A percentile compares a stretch with the other conserved stretches of the same genome.
Evolutionary conservation across 2,329 filamentous ascomycete species (phyloP).

Genomic region (Epichloe uncinata): DNA sequence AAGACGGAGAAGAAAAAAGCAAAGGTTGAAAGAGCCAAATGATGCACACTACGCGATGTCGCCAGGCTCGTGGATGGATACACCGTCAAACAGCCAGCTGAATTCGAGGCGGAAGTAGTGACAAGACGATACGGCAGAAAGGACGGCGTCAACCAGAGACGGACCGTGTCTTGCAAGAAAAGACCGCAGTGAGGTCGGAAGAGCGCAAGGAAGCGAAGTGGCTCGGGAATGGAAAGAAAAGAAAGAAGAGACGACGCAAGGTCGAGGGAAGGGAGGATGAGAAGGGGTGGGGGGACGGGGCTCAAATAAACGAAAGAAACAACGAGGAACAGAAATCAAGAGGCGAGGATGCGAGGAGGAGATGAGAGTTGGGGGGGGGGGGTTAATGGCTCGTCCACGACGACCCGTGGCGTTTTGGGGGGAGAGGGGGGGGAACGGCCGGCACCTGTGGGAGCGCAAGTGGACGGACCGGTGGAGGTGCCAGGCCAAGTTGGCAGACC

Average conservation of each 20-base stretch:
- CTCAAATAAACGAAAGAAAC: conserved; percentile 11
- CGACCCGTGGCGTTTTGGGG: conserved; percentile 7
- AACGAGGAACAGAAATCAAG: conserved; percentile 7
- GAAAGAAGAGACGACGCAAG: conserved; percentile 13
- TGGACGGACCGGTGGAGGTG: neutral
- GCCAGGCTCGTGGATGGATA: conserved; percentile 3
- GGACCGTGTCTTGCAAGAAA: conserved; percentile 5
- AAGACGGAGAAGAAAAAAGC: conserved; percentile 1
- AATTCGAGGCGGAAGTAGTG: conserved; percentile 6
- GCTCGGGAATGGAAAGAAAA: conserved; percentile 17
- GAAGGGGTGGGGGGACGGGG: conserved; percentile 10
- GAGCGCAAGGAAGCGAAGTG: conserved; percentile 13
- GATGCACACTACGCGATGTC: conserved; percentile 13
- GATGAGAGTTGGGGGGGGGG: conserved; percentile 4
- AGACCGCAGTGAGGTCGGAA: conserved; percentile 11
- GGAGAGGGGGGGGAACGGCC: conserved; percentile 1
- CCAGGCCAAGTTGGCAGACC: neutral
- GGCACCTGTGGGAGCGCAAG: conserved; percentile 5
- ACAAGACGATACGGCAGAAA: conserved; percentile 6
- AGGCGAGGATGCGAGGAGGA: conserved; percentile 6
- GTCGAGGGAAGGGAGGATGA: conserved; percentile 21
- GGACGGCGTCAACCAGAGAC: conserved; percentile 1
- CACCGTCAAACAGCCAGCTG: conserved; percentile 11
- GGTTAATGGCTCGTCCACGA: conserved; percentile 12
- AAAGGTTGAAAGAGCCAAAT: conserved; percentile 9